These are phyloP conservation scores for Lactuca sativa DNA, from an alignment of 129 eudicot genomes.

Conservation along the genomic window DNA sequence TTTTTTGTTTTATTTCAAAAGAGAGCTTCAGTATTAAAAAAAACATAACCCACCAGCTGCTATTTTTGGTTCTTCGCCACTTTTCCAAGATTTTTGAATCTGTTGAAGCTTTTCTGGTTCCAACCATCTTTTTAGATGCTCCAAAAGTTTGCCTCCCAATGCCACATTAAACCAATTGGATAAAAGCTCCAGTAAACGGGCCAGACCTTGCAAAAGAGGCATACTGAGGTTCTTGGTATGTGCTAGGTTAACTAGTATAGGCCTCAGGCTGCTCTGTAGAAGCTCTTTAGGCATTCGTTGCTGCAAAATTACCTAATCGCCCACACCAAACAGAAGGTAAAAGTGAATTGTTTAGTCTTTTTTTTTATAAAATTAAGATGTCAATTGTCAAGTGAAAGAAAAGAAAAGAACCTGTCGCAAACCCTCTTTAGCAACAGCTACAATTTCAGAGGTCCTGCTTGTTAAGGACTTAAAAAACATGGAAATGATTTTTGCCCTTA, in stretches of 20 bases:
- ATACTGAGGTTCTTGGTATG: constrained; percentile 93
- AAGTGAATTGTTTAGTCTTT: constrained; percentile 4
- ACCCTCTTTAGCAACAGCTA: constrained; percentile 95
- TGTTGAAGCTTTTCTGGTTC: constrained; percentile 98
- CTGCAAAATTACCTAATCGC: constrained; percentile 75
- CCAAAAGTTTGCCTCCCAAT: constrained; percentile 87
- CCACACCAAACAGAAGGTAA: constrained; percentile 16
- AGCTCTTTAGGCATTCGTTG: constrained; percentile 99
- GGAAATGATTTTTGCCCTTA: constrained; percentile 87
- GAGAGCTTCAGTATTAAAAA: constrained; percentile 4
- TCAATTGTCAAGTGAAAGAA: neutral
- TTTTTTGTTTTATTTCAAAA: neutral
- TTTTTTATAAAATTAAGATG: neutral
- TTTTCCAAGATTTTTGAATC: constrained; percentile 92
- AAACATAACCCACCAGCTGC: constrained; percentile 78
- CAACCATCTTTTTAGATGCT: constrained; percentile 93
- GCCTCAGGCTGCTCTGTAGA: constrained; percentile 95
- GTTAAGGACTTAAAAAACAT: constrained; percentile 97
- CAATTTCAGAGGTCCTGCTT: constrained; percentile 86
- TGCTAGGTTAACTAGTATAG: constrained; percentile 91
- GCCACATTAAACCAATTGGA: constrained; percentile 97
- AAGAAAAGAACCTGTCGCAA: constrained; percentile 72
- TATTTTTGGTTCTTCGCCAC: constrained; percentile 97
- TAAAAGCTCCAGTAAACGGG: constrained; percentile 90
- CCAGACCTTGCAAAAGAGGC: constrained; percentile 98